Evolutionary conservation across 2,329 filamentous ascomycete species (phyloP).

Genomic region (Fusarium dlaminii): DNA sequence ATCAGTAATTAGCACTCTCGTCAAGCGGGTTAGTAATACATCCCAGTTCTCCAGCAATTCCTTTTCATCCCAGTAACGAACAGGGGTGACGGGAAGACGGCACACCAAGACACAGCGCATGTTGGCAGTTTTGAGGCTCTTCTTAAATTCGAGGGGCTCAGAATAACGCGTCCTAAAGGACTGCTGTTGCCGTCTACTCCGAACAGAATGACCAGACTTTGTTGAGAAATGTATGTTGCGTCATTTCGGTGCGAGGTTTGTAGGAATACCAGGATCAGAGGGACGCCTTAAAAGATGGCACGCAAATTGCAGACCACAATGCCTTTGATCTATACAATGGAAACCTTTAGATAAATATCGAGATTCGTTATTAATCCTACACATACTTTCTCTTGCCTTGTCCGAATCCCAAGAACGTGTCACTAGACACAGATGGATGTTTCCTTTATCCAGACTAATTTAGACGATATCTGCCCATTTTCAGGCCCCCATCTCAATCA

Average conservation of each 20-base stretch:
- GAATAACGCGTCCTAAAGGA: background rate
- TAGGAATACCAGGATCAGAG: background rate
- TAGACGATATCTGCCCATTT: background rate
- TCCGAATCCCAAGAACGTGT: rapidly evolving
- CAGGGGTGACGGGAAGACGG: background rate
- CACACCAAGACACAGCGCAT: background rate
- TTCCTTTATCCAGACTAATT: background rate
- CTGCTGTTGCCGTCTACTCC: background rate
- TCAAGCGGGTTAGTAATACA: rapidly evolving
- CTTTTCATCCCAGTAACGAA: background rate
- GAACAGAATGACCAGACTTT: too few relatives aligned
- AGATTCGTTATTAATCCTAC: rapidly evolving
- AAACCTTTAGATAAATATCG: rapidly evolving
- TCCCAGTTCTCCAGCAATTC: background rate
- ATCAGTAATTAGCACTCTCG: background rate
- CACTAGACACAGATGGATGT: rapidly evolving
- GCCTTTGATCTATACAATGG: too few relatives aligned
- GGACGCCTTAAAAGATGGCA: background rate
- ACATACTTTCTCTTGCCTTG: background rate
- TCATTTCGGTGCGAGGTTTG: background rate
- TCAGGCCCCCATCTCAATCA: background rate
- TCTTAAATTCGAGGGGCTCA: background rate
- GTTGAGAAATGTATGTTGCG: background rate
- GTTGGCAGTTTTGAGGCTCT: background rate
- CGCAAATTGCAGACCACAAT: too few relatives aligned